phyloP scores from a whole-genome alignment of 768 basidiomycete genomes.

The Lactarius hatsudake region DNA sequence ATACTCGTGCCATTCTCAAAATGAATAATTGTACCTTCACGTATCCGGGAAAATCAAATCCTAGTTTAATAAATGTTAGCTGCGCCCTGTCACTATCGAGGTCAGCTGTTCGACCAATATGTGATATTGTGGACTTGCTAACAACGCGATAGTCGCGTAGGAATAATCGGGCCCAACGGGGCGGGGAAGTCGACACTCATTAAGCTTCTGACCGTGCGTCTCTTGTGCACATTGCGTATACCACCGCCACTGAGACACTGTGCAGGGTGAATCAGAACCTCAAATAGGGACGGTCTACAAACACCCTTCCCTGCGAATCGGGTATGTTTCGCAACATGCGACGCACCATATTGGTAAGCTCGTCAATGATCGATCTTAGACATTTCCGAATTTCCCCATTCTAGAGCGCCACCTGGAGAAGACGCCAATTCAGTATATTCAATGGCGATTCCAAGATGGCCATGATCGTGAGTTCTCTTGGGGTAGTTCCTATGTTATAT shows the following conservation, averaged over 20 bases:
- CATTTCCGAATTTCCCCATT: slow-evolving; percentile 12
- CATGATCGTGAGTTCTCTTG: slow-evolving; percentile 72
- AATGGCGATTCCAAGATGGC: slow-evolving; percentile 99
- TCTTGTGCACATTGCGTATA: slow-evolving; percentile 6
- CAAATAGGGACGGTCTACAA: slow-evolving; percentile 93
- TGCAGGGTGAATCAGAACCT: slow-evolving; percentile 83
- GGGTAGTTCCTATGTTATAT: slow-evolving; percentile 16
- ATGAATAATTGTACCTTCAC: slow-evolving; percentile 89
- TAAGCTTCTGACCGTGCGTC: slow-evolving; percentile 80
- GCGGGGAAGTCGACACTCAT: slow-evolving; percentile 96
- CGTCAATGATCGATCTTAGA: slow-evolving; percentile 17
- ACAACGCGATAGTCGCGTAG: slow-evolving; percentile 65
- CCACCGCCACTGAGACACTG: not conserved
- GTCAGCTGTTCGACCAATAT: slow-evolving; percentile 35
- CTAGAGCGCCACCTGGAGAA: slow-evolving; percentile 91
- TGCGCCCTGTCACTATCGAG: slow-evolving; percentile 93
- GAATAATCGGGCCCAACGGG: slow-evolving; percentile 89
- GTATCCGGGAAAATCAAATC: slow-evolving; percentile 79
- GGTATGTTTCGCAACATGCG: slow-evolving; percentile 97
- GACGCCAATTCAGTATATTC: slow-evolving; percentile 94
- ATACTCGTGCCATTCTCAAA: slow-evolving; percentile 94
- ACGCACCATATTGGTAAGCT: slow-evolving; percentile 87
- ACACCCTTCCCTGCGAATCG: slow-evolving; percentile 89
- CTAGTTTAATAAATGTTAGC: slow-evolving; percentile 83
- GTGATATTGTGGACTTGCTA: slow-evolving; percentile 30